Evolutionary conservation across 1,139 yeast genomes (phyloP), one percentile per base, ranked within the genome.

Genomic region (Geotrichum histeridarum): DNA sequence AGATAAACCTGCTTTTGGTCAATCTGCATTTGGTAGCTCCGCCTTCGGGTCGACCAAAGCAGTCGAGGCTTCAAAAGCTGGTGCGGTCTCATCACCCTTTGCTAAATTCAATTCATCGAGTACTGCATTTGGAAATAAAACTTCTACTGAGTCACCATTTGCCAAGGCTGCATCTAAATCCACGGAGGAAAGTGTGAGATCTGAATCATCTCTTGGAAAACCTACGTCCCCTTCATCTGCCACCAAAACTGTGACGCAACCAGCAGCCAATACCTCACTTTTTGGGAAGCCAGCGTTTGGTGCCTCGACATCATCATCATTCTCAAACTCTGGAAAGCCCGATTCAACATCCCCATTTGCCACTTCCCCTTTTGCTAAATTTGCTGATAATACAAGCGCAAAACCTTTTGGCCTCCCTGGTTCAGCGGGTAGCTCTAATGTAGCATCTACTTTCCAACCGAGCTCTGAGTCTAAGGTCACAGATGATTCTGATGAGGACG

Each of bases 401-500:
- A 30, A 8, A 4, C 18, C 42, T n/a, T 22, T 5, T 22, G 27
- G 27, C 27, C 5, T 22, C 5, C 27, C 27, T 22, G 14, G 14
- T 2, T 4, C 42, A 15, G 22, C 22, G 11, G 7, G 22, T 17
- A 38, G 22, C 18, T 15, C 42, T 12, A 38, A 38, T 8, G 22
- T 7, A 12, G 7, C 11, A 14, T 15, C 42, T 38, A 4, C 15
- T 12, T 38, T 17, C 18, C 17, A 38, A 17, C 11, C 17, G 4
- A 38, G 18, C 2, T n/a, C 15, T 8, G 42, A 38, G 11, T 38
- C 42, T 38, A 14, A 38, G 14, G 18, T 17, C 22, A 38, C 18
- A 15, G n/a, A 33, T 33, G 37, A 75, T 0, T 72, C 76, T 48
- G 73, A 91, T 60, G 66, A 66, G 42, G 76, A 81, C 1, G 37